phyloP scores from a whole-genome alignment of 2,329 filamentous ascomycete genomes.

The Colletotrichum brevisporum region DNA sequence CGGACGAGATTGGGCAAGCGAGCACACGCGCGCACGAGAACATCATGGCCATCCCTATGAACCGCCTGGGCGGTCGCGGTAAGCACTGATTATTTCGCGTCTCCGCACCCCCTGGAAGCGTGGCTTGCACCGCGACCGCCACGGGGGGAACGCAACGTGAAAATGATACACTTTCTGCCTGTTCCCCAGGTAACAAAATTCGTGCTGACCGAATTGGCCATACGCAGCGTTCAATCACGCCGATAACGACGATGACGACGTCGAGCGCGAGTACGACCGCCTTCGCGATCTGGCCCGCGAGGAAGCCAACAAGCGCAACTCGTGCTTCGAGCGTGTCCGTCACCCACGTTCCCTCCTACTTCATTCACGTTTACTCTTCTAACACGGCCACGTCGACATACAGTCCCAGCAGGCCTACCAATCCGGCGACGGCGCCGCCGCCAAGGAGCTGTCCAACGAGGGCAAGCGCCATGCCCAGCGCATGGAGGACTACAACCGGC shows the following conservation, averaged over 20 bases:
- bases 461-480: constrained; percentile 86
- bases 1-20: background rate
- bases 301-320: constrained; percentile 83
- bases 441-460: constrained; percentile 86
- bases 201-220: background rate
- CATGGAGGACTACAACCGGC: constrained; percentile 91
- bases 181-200: constrained; percentile 2
- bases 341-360: background rate
- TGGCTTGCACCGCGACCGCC: constrained; percentile 29
- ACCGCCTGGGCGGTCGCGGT: constrained; percentile 42
- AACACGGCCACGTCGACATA: constrained; percentile 9
- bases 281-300: constrained; percentile 85
- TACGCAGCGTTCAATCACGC: constrained; percentile 82
- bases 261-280: constrained; percentile 92
- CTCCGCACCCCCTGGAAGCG: constrained; percentile 9
- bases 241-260: constrained; percentile 72
- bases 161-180: background rate
- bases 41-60: constrained; percentile 41
- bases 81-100: constrained; percentile 25
- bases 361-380: background rate
- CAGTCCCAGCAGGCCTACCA: constrained; percentile 85
- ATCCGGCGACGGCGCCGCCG: constrained; percentile 84
- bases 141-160: background rate
- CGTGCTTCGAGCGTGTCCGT: constrained; percentile 80
- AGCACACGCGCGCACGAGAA: background rate